Base-by-base conservation (phyloP, 805 yeast genomes). In the Saturnispora dispora region DNA sequence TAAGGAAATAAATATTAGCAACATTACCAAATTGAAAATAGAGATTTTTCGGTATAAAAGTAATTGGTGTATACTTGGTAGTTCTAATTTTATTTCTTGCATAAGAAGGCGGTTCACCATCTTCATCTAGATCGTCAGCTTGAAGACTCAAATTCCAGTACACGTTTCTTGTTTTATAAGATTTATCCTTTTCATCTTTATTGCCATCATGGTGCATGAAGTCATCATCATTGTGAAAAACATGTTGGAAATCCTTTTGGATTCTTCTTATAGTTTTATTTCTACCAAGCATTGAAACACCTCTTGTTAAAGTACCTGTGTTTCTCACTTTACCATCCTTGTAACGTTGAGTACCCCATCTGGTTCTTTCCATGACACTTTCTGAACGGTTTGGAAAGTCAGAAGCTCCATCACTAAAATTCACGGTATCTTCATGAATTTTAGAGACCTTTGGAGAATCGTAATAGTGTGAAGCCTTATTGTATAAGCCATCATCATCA, bases 11-110 rank as follows among this genome's bases (percentile, higher is more conserved):
- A 47, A 88, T 71, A 68, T 91, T 91, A 43, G 99, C 99, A 55
- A 90, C 79, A 65, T 90, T 91, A 58, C 78, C 80, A 67, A 90
- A 90, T 70, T 93, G 98, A 56, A 78, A 75, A 45, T 70, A 66
- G 46, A 91, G 66, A 68, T 91, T 89, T 65, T 89, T 89, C 3
- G 98, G 98, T 30, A 93, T 57, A 62, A 91, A 91, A 8, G 88
- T 73, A 45, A 93, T 63, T 5, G 98, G 96, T 2, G 97, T 91
- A 67, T 91, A 91, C 70, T 88, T 91, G 2, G 99, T 88, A 0
- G 98, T 89, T 71, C 97, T 81, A 58, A 93, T 88, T 66, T 93
- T 90, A 72, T 91, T 91, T 60, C 96, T 77, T 10, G 95, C 81
- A 63, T 85, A 91, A n/a, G 67, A 63, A 0, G 74, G 72, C 36